Conservation (phyloP, 805 yeast genomes). For the Vanderwaltozyma polyspora region DNA sequence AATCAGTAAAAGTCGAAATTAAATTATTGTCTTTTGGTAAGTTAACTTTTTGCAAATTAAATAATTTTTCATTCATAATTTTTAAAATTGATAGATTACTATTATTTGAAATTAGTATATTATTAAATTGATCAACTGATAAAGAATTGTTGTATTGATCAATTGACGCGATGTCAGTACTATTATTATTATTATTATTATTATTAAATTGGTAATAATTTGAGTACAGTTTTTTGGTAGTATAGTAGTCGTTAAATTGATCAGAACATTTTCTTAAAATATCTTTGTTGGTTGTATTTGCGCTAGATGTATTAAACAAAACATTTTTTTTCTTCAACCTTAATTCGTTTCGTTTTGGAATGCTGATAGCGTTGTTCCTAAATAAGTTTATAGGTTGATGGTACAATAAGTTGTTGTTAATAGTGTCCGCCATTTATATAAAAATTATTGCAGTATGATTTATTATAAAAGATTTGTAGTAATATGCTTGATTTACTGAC, state of each 20-base stretch:
- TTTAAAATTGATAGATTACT: not conserved
- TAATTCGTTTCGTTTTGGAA: not conserved
- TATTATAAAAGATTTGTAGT: too few relatives aligned
- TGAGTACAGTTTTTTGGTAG: conserved; percentile 18
- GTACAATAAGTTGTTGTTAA: not conserved
- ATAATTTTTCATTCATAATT: conserved; percentile 4
- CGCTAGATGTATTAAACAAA: not conserved
- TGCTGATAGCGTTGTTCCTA: not conserved
- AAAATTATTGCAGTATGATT: too few relatives aligned
- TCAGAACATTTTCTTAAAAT: conserved; percentile 18
- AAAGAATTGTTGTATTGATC: not conserved
- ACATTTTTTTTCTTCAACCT: not conserved
- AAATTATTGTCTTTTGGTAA: not conserved
- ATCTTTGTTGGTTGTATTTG: not conserved
- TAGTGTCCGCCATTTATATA: too few relatives aligned
- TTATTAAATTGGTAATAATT: conserved; percentile 16
- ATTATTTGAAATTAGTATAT: not conserved
- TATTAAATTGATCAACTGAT: not conserved
- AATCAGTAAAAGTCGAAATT: not conserved
- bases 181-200: too few relatives aligned
- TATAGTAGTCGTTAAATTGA: conserved; percentile 20
- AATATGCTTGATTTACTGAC: too few relatives aligned
- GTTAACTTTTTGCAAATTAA: conserved; percentile 14
- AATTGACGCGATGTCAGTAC: not conserved
- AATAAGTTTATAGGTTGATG: not conserved